phyloP scores from a whole-genome alignment of 1,284 basidiomycete species.

The Ceratobasidium sp. region DNA sequence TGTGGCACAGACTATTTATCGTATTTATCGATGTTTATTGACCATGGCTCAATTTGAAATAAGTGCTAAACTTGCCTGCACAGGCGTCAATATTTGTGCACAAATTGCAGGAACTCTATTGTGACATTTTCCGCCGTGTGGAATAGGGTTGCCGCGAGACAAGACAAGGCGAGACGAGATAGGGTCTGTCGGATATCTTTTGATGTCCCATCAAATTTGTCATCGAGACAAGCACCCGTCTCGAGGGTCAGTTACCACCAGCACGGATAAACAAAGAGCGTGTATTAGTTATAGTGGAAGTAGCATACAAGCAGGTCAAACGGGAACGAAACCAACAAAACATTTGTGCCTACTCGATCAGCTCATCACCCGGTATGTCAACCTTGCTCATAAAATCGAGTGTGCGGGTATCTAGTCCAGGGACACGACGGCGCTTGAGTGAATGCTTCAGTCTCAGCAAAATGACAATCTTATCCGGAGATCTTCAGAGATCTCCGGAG shows the following conservation, averaged over 20 bases:
- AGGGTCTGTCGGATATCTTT: neutral
- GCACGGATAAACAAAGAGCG: neutral
- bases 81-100: too few species aligned
- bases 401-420: neutral
- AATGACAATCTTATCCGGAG: too few species aligned
- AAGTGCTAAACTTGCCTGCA: too few species aligned
- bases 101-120: too few species aligned
- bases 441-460: conserved; percentile 2
- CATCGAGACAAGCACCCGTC: neutral
- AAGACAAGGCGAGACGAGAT: conserved; percentile 24
- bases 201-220: too few species aligned
- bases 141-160: conserved; percentile 10
- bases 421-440: neutral
- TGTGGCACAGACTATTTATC: too few species aligned
- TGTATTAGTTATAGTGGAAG: neutral
- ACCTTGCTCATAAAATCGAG: conserved; percentile 8
- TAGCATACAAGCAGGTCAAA: neutral
- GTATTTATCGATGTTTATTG: too few species aligned
- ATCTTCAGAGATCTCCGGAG: too few species aligned
- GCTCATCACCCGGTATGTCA: neutral
- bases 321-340: neutral
- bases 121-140: too few species aligned
- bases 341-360: neutral
- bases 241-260: neutral
- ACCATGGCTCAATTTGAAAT: too few species aligned